A percentile compares a stretch with the other conserved stretches of the same genome.
Conservation (phyloP, 2,329 filamentous ascomycete genomes). For the Cladosporium sp. region DNA sequence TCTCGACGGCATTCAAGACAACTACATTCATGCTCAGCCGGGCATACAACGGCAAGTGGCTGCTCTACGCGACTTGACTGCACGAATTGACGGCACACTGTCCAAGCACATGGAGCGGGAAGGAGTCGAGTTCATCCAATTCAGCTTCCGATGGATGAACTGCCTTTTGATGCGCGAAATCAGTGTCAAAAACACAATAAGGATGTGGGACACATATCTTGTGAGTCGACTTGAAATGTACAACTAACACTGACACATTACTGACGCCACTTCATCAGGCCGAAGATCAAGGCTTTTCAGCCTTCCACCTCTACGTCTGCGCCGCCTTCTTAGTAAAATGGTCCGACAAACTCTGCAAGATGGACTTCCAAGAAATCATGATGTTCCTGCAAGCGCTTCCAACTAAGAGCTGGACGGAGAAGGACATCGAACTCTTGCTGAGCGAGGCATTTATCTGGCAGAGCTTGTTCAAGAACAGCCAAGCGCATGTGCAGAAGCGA, state of each 20-base stretch:
- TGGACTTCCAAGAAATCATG: conserved; percentile 99
- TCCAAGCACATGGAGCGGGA: conserved; percentile 88
- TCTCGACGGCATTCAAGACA: conserved; percentile 97
- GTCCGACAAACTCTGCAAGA: conserved; percentile 90
- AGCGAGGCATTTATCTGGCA: conserved; percentile 99
- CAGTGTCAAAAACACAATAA: conserved; percentile 91
- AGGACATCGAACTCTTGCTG: conserved; percentile 92
- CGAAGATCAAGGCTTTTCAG: conserved; percentile 96
- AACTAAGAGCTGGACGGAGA: conserved; percentile 92
- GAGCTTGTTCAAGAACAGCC: conserved; percentile 90
- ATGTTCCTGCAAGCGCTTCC: conserved; percentile 97
- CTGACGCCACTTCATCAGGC: conserved; percentile 58
- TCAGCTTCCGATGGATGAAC: conserved; percentile 99
- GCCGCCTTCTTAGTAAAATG: conserved; percentile 98
- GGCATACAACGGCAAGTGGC: conserved; percentile 94
- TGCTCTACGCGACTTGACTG: conserved; percentile 84
- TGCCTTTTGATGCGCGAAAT: conserved; percentile 97
- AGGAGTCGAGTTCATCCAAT: conserved; percentile 97
- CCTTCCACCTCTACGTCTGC: conserved; percentile 97
- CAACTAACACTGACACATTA: not conserved
- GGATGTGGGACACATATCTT: conserved; percentile 99
- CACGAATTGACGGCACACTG: conserved; percentile 79
- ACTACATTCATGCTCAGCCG: conserved; percentile 96
- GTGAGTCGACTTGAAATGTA: conserved; percentile 54
- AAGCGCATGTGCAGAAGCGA: conserved; percentile 70